Evolutionary conservation across 2,329 filamentous ascomycete species (phyloP).

Genomic region (Colletotrichum sp.): DNA sequence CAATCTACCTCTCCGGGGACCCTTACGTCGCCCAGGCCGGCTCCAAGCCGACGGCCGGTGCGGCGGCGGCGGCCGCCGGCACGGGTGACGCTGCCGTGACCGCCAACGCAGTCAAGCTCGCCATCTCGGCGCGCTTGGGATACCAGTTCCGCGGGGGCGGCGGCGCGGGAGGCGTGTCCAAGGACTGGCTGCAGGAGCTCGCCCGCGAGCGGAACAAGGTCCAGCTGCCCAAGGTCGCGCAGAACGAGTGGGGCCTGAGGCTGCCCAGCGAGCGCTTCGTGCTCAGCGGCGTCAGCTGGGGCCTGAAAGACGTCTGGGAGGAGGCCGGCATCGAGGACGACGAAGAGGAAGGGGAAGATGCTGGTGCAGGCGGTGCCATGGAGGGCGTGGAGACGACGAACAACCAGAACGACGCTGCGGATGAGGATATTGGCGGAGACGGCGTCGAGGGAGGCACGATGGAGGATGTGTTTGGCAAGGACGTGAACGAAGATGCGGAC

Average conservation of each 20-base stretch:
- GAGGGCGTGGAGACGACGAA: slow-evolving; percentile 47
- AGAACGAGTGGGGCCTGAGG: slow-evolving; percentile 71
- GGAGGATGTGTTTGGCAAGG: slow-evolving; percentile 60
- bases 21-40: slow-evolving; percentile 68
- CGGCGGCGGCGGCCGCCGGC: slow-evolving; percentile 48
- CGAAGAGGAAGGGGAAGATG: slow-evolving; percentile 45
- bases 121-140: slow-evolving; percentile 70
- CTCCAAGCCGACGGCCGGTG: slow-evolving; percentile 55
- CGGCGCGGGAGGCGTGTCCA: slow-evolving; percentile 61
- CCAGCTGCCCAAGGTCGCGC: slow-evolving; percentile 65
- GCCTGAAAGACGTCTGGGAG: slow-evolving; percentile 64
- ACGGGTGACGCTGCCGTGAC: slow-evolving; percentile 62
- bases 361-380: slow-evolving; percentile 53
- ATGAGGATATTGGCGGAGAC: slow-evolving; percentile 49
- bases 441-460: slow-evolving; percentile 55
- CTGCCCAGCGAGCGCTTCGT: slow-evolving; percentile 73
- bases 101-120: slow-evolving; percentile 73
- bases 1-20: slow-evolving; percentile 71
- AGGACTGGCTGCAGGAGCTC: slow-evolving; percentile 80
- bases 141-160: slow-evolving; percentile 70
- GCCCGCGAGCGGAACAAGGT: slow-evolving; percentile 73
- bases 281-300: slow-evolving; percentile 69
- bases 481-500: slow-evolving; percentile 63
- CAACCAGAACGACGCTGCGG: slow-evolving; percentile 33
- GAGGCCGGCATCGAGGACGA: slow-evolving; percentile 43